These are phyloP conservation scores for Scytalidium sp. DNA, from an alignment of 2,329 filamentous ascomycete genomes.

Conservation along the genomic window DNA sequence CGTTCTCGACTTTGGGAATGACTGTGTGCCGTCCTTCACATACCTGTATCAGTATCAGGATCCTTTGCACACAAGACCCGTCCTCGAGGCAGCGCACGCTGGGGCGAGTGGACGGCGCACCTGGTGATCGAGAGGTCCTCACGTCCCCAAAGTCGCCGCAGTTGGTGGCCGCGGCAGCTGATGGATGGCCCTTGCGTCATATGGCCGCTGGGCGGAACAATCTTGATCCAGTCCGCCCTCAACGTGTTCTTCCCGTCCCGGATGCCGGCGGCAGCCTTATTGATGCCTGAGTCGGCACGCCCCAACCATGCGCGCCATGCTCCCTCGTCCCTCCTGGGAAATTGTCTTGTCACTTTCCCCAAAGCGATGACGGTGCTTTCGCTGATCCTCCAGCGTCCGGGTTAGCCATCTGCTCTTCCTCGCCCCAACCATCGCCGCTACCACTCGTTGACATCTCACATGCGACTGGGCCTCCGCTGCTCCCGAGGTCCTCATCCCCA, in stretches of 20 bases:
- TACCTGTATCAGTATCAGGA: too few relatives aligned
- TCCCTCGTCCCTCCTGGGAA: too few relatives aligned
- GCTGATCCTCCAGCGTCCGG: background rate
- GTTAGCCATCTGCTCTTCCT: background rate
- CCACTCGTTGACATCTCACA: background rate
- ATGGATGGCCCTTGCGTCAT: background rate
- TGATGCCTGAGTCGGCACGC: background rate
- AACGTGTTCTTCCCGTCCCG: background rate
- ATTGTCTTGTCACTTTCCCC: background rate
- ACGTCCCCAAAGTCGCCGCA: too few relatives aligned
- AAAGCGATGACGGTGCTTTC: background rate
- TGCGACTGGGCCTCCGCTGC: background rate
- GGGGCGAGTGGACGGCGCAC: too few relatives aligned
- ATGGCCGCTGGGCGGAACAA: background rate
- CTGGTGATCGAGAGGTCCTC: too few relatives aligned
- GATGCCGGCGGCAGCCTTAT: background rate
- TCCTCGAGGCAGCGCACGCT: too few relatives aligned
- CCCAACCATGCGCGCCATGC: too few relatives aligned
- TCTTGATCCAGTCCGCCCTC: background rate
- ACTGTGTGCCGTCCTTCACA: too few relatives aligned
- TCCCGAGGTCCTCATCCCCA: background rate
- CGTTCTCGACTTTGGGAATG: too few relatives aligned
- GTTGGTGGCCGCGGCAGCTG: background rate
- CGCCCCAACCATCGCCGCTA: background rate
- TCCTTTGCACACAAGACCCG: too few relatives aligned